A percentile compares a stretch with the other conserved stretches of the same genome.
Conservation (phyloP, 164 flowering plant species). For the Malania oleifera region DNA sequence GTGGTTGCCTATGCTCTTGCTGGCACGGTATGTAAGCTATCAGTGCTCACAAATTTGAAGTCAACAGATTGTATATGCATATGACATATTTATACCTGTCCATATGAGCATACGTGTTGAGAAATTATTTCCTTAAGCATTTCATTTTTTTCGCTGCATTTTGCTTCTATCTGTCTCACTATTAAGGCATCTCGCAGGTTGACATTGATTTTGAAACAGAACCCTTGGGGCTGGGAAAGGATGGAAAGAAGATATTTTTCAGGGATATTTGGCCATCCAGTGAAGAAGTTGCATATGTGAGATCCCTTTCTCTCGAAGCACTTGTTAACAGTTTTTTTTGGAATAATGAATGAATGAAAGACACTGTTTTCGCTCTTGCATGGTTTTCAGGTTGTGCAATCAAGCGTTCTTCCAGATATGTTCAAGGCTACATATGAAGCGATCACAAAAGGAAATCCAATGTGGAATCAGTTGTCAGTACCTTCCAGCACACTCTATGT, state of each 20-base stretch:
- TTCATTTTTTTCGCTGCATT: not conserved
- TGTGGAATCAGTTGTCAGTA: constrained; percentile 66
- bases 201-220: constrained; percentile 4
- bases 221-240: constrained; percentile 3
- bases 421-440: constrained; percentile 68
- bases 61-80: no score
- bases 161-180: no score
- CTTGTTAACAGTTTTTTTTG: no score
- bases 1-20: constrained; percentile 9
- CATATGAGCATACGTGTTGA: no score
- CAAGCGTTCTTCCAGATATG: constrained; percentile 72
- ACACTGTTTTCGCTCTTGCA: not conserved
- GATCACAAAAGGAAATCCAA: constrained; percentile 69
- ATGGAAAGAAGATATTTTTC: constrained; percentile 1
- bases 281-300: constrained; percentile 1
- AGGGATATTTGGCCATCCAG: constrained; percentile 5
- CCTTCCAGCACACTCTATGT: constrained; percentile 52
- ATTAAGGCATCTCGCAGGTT: no score
- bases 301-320: no score
- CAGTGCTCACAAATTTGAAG: no score
- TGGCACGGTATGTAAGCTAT: constrained; percentile 5
- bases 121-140: not conserved
- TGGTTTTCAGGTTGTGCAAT: constrained; percentile 53
- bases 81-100: no score
- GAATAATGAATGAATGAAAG: not conserved